Evolutionary conservation across 805 yeast species (phyloP).

Genomic region (Candida coquimbonensis): DNA sequence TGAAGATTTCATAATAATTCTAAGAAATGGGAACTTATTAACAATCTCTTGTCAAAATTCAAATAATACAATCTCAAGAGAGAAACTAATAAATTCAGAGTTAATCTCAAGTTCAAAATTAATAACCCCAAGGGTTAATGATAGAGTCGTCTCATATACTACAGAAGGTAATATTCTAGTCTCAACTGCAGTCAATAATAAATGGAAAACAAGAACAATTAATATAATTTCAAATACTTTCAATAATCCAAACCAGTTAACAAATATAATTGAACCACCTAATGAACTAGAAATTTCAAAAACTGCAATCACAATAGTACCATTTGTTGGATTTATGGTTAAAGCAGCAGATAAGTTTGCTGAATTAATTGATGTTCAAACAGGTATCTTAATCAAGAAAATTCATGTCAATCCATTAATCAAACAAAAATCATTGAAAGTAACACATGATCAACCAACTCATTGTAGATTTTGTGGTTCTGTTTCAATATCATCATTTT

Average conservation of each 20-base stretch:
- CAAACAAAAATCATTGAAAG: constrained; percentile 48
- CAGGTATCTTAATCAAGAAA: constrained; percentile 61
- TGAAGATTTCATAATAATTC: constrained; percentile 42
- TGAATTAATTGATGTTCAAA: constrained; percentile 69
- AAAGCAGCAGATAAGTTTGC: constrained; percentile 50
- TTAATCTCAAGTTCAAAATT: constrained; percentile 50
- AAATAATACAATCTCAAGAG: constrained; percentile 23
- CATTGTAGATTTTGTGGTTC: constrained; percentile 92
- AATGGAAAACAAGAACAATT: constrained; percentile 55
- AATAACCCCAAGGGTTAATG: constrained; percentile 67
- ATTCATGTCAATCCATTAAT: constrained; percentile 52
- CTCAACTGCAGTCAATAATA: constrained; percentile 52
- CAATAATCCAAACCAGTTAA: not conserved
- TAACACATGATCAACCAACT: constrained; percentile 77
- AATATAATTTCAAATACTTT: constrained; percentile 4
- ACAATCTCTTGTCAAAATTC: constrained; percentile 47
- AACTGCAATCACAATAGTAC: constrained; percentile 41
- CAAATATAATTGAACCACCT: too few species aligned
- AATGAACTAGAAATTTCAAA: not conserved
- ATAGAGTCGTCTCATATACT: constrained; percentile 53
- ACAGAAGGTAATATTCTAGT: constrained; percentile 47
- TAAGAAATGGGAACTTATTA: constrained; percentile 43
- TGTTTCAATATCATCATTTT: constrained; percentile 66
- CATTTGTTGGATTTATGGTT: constrained; percentile 70
- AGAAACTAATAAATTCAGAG: constrained; percentile 25